Conservation (phyloP, 108 stramenopile species). For the Skeletonema costatum region DNA sequence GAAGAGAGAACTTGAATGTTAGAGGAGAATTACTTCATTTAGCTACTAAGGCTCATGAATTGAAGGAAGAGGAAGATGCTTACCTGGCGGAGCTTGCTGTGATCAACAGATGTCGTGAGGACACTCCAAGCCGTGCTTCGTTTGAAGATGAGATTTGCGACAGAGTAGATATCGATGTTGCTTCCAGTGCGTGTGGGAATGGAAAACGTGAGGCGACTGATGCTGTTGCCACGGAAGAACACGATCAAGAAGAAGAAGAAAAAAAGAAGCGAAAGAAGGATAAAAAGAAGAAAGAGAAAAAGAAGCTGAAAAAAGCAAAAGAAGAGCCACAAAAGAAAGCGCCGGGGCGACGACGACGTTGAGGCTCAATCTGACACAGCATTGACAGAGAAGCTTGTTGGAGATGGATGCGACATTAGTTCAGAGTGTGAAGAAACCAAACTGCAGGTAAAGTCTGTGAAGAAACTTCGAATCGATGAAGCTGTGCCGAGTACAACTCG, state of each 20-base stretch:
- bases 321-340: constrained; percentile 28
- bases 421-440: background rate
- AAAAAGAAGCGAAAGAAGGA: constrained; percentile 26
- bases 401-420: background rate
- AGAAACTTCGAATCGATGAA: background rate
- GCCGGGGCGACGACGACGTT: background rate
- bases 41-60: constrained; percentile 32
- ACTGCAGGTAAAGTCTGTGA: background rate
- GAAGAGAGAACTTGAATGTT: constrained; percentile 19
- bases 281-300: constrained; percentile 24
- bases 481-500: background rate
- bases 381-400: constrained; percentile 4
- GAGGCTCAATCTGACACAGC: background rate
- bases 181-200: background rate
- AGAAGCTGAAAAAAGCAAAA: constrained; percentile 21
- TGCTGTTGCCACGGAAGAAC: background rate
- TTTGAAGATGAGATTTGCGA: constrained; percentile 12
- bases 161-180: background rate
- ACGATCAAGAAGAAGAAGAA: constrained; percentile 21
- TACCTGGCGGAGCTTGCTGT: constrained; percentile 34
- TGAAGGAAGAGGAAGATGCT: constrained; percentile 31
- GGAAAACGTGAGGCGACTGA: constrained; percentile 19
- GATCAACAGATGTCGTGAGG: constrained; percentile 12
- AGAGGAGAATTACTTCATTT: constrained; percentile 40
- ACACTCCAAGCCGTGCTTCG: background rate